Percentiles rank a stretch among this genome's conserved stretches.
Evolutionary conservation across 2,329 filamentous ascomycete species (phyloP).

Genomic region (Biscogniauxia mediterranea): DNA sequence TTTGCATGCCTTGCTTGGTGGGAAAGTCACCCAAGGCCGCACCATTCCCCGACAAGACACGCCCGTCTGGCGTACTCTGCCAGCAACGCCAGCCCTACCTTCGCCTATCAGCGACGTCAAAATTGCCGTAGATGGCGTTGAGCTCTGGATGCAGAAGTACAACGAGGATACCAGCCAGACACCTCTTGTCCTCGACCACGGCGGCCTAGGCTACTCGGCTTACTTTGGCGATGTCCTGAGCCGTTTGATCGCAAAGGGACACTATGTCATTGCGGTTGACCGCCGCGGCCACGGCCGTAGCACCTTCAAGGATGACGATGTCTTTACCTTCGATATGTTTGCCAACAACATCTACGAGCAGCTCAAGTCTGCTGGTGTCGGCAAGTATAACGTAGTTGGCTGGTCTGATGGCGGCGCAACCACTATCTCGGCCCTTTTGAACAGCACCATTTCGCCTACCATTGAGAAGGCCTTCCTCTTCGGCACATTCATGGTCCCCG

Average conservation of each 20-base stretch:
- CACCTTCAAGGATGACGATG: slow-evolving; percentile 34
- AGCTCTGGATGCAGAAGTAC: slow-evolving; percentile 43
- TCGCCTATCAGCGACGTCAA: slow-evolving; percentile 31
- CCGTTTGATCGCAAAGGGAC: slow-evolving; percentile 30
- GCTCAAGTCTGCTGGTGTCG: slow-evolving; percentile 31
- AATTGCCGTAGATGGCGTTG: slow-evolving; percentile 35
- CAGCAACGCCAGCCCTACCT: slow-evolving; percentile 38
- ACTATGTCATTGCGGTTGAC: slow-evolving; percentile 41
- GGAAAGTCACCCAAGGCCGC: background rate
- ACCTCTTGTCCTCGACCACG: slow-evolving; percentile 40
- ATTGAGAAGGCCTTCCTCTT: slow-evolving; percentile 43
- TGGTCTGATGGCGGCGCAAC: slow-evolving; percentile 43
- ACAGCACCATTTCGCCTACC: slow-evolving; percentile 28
- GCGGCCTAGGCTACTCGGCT: slow-evolving; percentile 41
- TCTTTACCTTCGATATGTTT: slow-evolving; percentile 40
- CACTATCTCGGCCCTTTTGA: slow-evolving; percentile 36
- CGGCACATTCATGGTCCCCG: slow-evolving; percentile 31
- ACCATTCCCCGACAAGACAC: slow-evolving; percentile 3
- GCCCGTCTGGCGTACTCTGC: slow-evolving; percentile 35
- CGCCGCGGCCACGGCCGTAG: slow-evolving; percentile 42
- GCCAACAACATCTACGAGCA: slow-evolving; percentile 36
- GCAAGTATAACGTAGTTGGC: slow-evolving; percentile 36
- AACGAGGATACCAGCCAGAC: slow-evolving; percentile 33
- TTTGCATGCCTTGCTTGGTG: background rate
- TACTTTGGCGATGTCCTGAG: slow-evolving; percentile 40